phyloP scores from a whole-genome alignment of 768 basidiomycete genomes.

The Galerina sulciceps region DNA sequence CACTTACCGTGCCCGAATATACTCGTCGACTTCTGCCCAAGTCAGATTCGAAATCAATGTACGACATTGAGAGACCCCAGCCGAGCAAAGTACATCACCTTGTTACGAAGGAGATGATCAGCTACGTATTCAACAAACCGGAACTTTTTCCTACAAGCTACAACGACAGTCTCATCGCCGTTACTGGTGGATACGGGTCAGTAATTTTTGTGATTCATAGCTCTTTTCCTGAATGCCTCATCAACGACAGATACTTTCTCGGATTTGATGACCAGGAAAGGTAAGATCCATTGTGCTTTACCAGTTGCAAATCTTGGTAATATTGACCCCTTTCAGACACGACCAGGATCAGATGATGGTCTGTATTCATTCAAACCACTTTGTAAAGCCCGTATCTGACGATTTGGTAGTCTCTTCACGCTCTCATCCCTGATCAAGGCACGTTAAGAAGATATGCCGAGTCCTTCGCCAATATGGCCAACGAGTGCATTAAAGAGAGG shows the following conservation, averaged over 20 bases:
- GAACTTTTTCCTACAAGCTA: neutral
- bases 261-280: slow-evolving; percentile 4
- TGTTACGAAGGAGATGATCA: neutral
- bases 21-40: neutral
- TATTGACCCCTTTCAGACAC: neutral
- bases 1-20: slow-evolving; percentile 15
- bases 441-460: slow-evolving; percentile 18
- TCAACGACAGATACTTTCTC: neutral
- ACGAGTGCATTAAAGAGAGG: neutral
- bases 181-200: slow-evolving; percentile 10
- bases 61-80: neutral
- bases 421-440: slow-evolving; percentile 7
- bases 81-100: neutral
- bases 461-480: slow-evolving; percentile 11
- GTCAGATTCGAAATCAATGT: neutral
- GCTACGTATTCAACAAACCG: neutral
- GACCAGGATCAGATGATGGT: slow-evolving; percentile 10
- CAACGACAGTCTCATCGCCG: neutral
- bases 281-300: neutral
- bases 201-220: neutral
- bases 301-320: neutral
- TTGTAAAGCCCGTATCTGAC: neutral
- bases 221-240: neutral
- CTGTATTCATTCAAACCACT: neutral
- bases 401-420: neutral